Evolutionary conservation across 2,329 filamentous ascomycete genomes (phyloP).

Genomic region (Paecilomyces niveus): DNA sequence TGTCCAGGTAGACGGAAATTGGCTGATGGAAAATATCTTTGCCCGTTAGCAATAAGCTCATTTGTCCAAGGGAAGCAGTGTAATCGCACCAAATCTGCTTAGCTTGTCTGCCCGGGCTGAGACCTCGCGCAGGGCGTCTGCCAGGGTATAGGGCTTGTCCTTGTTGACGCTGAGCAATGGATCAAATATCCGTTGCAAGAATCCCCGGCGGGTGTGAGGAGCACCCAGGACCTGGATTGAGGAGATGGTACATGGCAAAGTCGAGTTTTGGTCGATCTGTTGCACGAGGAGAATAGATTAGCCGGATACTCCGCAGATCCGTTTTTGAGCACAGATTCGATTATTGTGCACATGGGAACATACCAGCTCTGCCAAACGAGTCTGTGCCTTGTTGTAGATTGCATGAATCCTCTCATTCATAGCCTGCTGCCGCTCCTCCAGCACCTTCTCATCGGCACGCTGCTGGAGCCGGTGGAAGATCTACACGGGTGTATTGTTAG

Average conservation of each 20-base stretch:
- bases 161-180: conserved; percentile 66
- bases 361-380: conserved; percentile 60
- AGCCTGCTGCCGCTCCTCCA: conserved; percentile 54
- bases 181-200: conserved; percentile 73
- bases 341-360: conserved; percentile 12
- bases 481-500: conserved; percentile 17
- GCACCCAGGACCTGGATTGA: conserved; percentile 79
- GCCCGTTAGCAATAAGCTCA: not conserved
- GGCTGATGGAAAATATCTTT: conserved; percentile 80
- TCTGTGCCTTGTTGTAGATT: conserved; percentile 56
- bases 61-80: not conserved
- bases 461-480: conserved; percentile 35
- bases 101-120: conserved; percentile 66
- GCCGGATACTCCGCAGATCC: conserved; percentile 7
- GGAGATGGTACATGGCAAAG: conserved; percentile 79
- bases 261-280: conserved; percentile 73
- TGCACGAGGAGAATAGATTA: conserved; percentile 7
- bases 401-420: conserved; percentile 52
- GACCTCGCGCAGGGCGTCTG: conserved; percentile 68
- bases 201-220: conserved; percentile 70
- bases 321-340: not conserved
- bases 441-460: conserved; percentile 51
- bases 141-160: conserved; percentile 65
- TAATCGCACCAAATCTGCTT: conserved; percentile 63
- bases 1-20: conserved; percentile 75